A percentile compares a stretch with the other conserved stretches of the same genome.
phyloP scores from a whole-genome alignment of 2,329 filamentous ascomycete genomes.

The Fusarium pseudograminearum region DNA sequence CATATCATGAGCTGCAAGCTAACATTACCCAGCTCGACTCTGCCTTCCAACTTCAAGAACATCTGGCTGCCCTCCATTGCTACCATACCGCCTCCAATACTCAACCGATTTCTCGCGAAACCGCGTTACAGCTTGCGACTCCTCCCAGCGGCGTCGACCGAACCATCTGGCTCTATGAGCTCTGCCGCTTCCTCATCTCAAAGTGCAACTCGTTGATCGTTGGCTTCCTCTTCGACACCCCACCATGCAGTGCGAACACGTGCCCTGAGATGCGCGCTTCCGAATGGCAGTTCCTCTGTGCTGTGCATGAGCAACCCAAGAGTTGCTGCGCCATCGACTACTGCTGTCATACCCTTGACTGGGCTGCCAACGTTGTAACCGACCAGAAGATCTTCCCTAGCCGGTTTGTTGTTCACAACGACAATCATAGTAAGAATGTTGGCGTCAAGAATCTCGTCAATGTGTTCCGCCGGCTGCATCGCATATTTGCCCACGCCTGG shows the following conservation, averaged over 20 bases:
- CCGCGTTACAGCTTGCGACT: conserved; percentile 80
- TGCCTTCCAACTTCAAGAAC: conserved; percentile 96
- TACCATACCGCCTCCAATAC: conserved; percentile 77
- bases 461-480: conserved; percentile 92
- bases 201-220: conserved; percentile 94
- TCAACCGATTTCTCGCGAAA: conserved; percentile 78
- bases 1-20: conserved; percentile 14
- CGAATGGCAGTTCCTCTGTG: conserved; percentile 99
- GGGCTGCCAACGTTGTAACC: conserved; percentile 94
- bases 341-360: conserved; percentile 98
- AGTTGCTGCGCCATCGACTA: conserved; percentile 99
- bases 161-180: conserved; percentile 96
- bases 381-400: conserved; percentile 96
- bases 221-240: conserved; percentile 90
- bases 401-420: conserved; percentile 71
- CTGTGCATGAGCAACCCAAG: conserved; percentile 96
- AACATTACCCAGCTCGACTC: conserved; percentile 80
- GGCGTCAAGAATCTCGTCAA: conserved; percentile 90
- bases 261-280: conserved; percentile 99
- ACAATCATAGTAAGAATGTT: conserved; percentile 69
- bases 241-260: conserved; percentile 87
- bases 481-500: conserved; percentile 99
- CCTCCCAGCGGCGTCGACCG: conserved; percentile 86
- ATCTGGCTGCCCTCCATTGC: conserved; percentile 92
- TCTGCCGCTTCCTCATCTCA: conserved; percentile 94